These are phyloP conservation scores for Dipteronia sinensis DNA, from an alignment of 345 rosid genomes.

Conservation along the genomic window DNA sequence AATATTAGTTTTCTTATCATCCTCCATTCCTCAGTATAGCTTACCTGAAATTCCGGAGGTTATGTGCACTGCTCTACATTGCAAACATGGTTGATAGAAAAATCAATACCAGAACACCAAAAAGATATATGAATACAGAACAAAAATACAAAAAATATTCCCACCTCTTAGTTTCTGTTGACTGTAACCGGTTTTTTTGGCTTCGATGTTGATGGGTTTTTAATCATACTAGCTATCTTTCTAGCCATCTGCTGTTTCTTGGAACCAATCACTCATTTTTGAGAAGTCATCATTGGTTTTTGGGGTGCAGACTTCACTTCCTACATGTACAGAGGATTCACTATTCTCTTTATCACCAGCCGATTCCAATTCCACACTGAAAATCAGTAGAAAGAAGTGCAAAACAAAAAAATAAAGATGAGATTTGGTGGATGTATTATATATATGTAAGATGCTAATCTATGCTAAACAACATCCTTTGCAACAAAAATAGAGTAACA, in stretches of 20 bases:
- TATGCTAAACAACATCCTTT: not conserved
- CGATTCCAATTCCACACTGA: constrained; percentile 25
- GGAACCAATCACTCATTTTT: constrained; percentile 39
- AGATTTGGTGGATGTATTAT: not conserved
- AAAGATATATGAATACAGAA: too few species aligned
- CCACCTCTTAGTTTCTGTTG: too few species aligned
- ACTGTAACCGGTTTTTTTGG: too few species aligned
- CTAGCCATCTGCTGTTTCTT: constrained; percentile 67
- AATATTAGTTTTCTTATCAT: too few species aligned
- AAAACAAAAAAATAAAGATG: constrained; percentile 17
- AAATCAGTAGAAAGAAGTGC: constrained; percentile 21
- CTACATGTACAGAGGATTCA: constrained; percentile 28
- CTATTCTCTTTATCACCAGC: constrained; percentile 39
- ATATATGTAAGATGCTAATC: not conserved
- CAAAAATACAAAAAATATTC: too few species aligned
- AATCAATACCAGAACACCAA: too few species aligned
- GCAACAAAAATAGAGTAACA: constrained; percentile 10
- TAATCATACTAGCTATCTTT: constrained; percentile 55
- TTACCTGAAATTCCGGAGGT: too few species aligned
- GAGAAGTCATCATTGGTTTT: constrained; percentile 29
- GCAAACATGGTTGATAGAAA: too few species aligned
- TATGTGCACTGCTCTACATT: too few species aligned
- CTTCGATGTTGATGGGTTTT: too few species aligned
- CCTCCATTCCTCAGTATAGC: too few species aligned
- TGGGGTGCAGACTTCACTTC: constrained; percentile 54